These are phyloP conservation scores for Drosera capensis DNA, from an alignment of 148 eudicot species.

Conservation along the genomic window DNA sequence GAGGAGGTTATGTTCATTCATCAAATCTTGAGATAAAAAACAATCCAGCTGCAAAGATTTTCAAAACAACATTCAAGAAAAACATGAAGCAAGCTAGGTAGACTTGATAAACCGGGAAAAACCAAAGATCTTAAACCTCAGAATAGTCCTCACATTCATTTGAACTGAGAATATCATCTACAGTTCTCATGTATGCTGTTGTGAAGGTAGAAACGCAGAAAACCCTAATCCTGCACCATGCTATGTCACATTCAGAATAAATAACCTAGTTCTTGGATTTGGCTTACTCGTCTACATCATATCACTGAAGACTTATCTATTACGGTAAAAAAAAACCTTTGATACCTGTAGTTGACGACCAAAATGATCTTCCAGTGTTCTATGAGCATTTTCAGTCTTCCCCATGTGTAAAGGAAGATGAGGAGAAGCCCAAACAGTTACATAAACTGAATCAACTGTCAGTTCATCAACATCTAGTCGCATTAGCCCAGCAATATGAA, in stretches of 20 bases:
- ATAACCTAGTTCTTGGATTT: too few species aligned
- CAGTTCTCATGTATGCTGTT: too few species aligned
- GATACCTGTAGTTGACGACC: conserved; percentile 74
- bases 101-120: too few species aligned
- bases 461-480: conserved; percentile 68
- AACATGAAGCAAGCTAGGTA: too few species aligned
- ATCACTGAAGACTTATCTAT: not conserved
- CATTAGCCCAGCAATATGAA: conserved; percentile 84
- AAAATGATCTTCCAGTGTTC: conserved; percentile 58
- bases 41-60: conserved; percentile 81
- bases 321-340: not conserved
- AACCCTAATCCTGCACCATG: too few species aligned
- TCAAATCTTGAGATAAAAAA: conserved; percentile 5
- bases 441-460: conserved; percentile 58
- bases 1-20: conserved; percentile 5
- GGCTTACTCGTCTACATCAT: too few species aligned
- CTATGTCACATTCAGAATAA: too few species aligned
- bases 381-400: conserved; percentile 52
- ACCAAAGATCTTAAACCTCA: too few species aligned
- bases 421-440: conserved; percentile 91
- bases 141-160: too few species aligned
- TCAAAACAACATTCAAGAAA: too few species aligned
- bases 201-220: too few species aligned
- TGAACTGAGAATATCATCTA: too few species aligned
- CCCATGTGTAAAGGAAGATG: conserved; percentile 83